A percentile compares a stretch with the other conserved stretches of the same genome.
Conservation (phyloP, 805 yeast genomes). For the Schizosaccharomyces pombe region DNA sequence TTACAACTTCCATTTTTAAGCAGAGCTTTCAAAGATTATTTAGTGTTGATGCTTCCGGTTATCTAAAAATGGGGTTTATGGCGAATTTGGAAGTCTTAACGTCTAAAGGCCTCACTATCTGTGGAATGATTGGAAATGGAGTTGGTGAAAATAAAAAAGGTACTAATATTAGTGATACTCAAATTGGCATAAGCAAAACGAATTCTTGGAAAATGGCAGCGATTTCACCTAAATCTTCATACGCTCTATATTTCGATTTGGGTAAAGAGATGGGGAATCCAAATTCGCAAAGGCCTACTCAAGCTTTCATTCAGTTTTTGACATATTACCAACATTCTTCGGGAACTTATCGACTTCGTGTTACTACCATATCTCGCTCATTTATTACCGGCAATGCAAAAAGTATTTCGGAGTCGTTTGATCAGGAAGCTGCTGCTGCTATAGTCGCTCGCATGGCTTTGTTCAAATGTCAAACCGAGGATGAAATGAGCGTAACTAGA, state of each 20-base stretch:
- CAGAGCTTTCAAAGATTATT: constrained; percentile 75
- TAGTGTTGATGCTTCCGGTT: constrained; percentile 68
- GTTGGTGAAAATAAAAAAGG: constrained; percentile 40
- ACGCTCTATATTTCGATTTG: constrained; percentile 73
- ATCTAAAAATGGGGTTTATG: constrained; percentile 70
- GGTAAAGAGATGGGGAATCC: constrained; percentile 8
- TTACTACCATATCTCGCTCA: constrained; percentile 52
- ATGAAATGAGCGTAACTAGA: constrained; percentile 73
- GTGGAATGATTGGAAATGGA: constrained; percentile 87
- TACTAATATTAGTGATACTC: constrained; percentile 69
- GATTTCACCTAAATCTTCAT: constrained; percentile 68
- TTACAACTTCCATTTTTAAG: constrained; percentile 81
- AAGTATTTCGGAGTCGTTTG: constrained; percentile 43
- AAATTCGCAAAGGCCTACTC: constrained; percentile 9
- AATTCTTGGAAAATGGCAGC: constrained; percentile 70
- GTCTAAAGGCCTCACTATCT: constrained; percentile 61
- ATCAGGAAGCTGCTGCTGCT: constrained; percentile 97
- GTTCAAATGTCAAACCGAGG: constrained; percentile 56
- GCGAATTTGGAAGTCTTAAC: constrained; percentile 74
- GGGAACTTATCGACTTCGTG: constrained; percentile 70
- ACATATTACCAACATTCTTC: constrained; percentile 90
- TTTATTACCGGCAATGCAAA: constrained; percentile 33
- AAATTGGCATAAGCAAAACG: constrained; percentile 87
- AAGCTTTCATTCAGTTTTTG: constrained; percentile 44
- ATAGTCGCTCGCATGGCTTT: constrained; percentile 79